Evolutionary conservation across 2,329 filamentous ascomycete species (phyloP).

Genomic region (Fusarium sp.): DNA sequence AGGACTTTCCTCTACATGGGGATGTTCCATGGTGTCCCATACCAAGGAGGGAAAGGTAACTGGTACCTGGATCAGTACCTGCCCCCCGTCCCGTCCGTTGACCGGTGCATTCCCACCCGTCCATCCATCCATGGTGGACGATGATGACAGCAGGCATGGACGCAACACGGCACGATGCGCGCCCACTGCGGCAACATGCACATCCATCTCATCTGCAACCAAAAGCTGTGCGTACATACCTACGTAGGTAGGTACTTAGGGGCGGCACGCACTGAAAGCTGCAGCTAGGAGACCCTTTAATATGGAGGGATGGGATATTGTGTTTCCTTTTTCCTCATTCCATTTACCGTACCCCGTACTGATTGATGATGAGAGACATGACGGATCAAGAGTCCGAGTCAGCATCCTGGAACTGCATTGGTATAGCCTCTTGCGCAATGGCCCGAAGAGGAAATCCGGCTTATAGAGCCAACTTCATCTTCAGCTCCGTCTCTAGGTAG

Average conservation of each 20-base stretch:
- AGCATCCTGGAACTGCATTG: slow-evolving; percentile 12
- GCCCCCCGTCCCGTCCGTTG: background rate
- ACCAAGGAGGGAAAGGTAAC: background rate
- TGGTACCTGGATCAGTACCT: slow-evolving; percentile 2
- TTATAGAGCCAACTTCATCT: background rate
- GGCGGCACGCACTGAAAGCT: background rate
- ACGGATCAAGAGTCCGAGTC: slow-evolving; percentile 15
- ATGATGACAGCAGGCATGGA: background rate
- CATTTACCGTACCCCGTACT: background rate
- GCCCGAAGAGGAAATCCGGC: slow-evolving; percentile 19
- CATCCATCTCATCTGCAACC: background rate
- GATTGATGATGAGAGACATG: background rate
- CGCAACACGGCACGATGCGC: slow-evolving; percentile 9
- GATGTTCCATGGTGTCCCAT: background rate
- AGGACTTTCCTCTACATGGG: background rate
- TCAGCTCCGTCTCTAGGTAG: background rate
- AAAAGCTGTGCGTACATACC: background rate
- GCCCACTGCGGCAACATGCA: slow-evolving; percentile 1
- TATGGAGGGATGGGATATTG: background rate
- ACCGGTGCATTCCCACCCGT: background rate
- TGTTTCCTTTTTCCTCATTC: slow-evolving; percentile 1
- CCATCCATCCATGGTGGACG: background rate
- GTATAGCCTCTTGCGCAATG: slow-evolving; percentile 20
- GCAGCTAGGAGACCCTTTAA: background rate
- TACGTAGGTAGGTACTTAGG: background rate